Evolutionary conservation across 73 alveolate genomes (phyloP).

Genomic region (Tetrahymena thermophila): DNA sequence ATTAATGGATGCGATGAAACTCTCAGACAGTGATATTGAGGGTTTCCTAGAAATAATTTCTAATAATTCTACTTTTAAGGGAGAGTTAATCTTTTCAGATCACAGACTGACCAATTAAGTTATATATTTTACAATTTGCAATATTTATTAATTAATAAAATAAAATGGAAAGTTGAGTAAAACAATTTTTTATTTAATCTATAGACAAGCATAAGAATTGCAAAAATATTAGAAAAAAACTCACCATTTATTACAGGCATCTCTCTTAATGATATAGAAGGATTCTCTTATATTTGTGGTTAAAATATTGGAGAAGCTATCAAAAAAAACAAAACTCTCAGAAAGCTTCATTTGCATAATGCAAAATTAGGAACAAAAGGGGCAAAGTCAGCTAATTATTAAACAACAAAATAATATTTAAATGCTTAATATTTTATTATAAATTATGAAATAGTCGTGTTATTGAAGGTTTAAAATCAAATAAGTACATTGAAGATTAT

Average conservation of each 20-base stretch:
- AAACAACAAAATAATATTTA: too few relatives aligned
- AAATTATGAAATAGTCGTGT: not conserved
- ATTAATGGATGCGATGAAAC: not conserved
- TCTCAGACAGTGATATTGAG: not conserved
- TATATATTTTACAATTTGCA: not conserved
- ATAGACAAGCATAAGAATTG: not conserved
- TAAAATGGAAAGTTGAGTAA: not conserved
- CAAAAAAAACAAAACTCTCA: not conserved
- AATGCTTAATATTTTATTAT: not conserved
- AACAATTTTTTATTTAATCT: not conserved
- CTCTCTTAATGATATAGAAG: not conserved
- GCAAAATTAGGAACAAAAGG: not conserved
- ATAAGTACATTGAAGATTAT: not conserved
- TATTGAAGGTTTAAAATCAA: not conserved
- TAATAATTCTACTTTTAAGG: not conserved
- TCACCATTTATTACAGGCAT: not conserved
- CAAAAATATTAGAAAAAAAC: not conserved
- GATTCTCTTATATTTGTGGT: not conserved
- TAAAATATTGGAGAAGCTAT: not conserved
- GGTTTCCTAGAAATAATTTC: not conserved
- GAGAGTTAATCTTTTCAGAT: not conserved
- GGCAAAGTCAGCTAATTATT: not conserved
- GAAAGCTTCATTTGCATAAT: not conserved
- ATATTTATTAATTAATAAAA: not conserved
- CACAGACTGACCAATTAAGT: not conserved